A percentile compares a stretch with the other conserved stretches of the same genome.
These are phyloP conservation scores for Viola pubescens DNA, from an alignment of 441 rosid species.

Conservation along the genomic window DNA sequence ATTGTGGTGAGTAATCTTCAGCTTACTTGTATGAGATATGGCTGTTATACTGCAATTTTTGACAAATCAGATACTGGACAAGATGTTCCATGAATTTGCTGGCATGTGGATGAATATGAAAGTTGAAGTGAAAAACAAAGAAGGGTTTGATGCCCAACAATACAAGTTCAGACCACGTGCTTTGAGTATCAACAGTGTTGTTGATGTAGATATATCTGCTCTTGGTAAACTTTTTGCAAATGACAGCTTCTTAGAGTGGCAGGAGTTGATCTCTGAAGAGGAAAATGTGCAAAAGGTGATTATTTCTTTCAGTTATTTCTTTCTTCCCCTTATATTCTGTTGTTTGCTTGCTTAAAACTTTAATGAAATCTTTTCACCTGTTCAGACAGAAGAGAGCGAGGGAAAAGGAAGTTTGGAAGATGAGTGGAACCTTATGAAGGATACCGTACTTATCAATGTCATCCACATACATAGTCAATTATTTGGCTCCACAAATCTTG, in stretches of 20 bases:
- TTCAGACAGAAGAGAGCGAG: constrained; percentile 45
- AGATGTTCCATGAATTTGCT: constrained; percentile 51
- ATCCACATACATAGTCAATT: constrained; percentile 60
- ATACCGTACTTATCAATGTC: constrained; percentile 41
- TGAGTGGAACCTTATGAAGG: constrained; percentile 64
- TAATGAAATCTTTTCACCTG: constrained; percentile 4
- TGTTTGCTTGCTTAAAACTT: neutral
- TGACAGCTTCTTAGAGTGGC: constrained; percentile 72
- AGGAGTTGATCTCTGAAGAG: constrained; percentile 61
- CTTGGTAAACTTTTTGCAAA: constrained; percentile 45
- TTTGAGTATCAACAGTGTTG: constrained; percentile 60
- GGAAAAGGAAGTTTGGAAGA: constrained; percentile 51
- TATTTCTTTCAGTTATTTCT: constrained; percentile 6
- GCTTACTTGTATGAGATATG: constrained; percentile 3
- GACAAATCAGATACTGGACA: constrained; percentile 54
- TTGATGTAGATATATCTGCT: constrained; percentile 69
- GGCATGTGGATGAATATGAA: constrained; percentile 78
- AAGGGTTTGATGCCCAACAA: constrained; percentile 46
- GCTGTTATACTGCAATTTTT: constrained; percentile 25
- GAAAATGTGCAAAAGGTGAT: constrained; percentile 49
- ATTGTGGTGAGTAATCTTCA: constrained; percentile 6
- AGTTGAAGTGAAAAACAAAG: constrained; percentile 53
- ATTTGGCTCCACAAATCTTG: constrained; percentile 70
- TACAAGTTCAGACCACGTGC: constrained; percentile 80
- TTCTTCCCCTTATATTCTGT: neutral